Base-by-base conservation (phyloP, 2,329 filamentous ascomycete genomes). In the Verticillium nonalfalfae region DNA sequence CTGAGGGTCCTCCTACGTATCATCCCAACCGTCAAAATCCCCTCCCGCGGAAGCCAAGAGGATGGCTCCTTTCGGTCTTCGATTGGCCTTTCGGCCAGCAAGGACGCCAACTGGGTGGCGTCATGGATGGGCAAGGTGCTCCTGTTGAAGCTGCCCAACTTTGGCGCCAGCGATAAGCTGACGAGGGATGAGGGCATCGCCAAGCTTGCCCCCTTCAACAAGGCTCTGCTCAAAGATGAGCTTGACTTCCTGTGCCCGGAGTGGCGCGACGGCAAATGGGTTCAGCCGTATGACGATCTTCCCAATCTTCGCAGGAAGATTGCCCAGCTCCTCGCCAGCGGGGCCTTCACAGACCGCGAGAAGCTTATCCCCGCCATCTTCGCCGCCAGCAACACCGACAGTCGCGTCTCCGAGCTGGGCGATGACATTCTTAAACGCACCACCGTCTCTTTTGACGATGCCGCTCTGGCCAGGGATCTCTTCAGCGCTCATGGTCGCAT, bases 351-450 rank as follows among this genome's bases (percentile, higher is more conserved):
- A 0, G 92, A 97, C 64, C 76, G 86, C 1, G 91, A 98, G 70
- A 87, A 93, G 36, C 92, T 97, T 68, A 74, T 97, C 13, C 90
- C 94, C 0, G 90, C 92, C 0, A 76, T 98, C 1, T 93, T 90
- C 71, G 93, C 93, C 5, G 89, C 92, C 33, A 88, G 92, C 0
- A 93, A 93, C 74, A 79, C 87, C 1, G 95, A 97, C 66, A 91
- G 88, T 39, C 85, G 89, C 9, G 87, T 97, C 40, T 87, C 90
- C 11, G 86, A 90, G n/a, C 78, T 91, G n/a, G 94, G 91, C 0
- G 92, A 97, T 61, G 93, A 97, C 68, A 85, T 96, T 57, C 75
- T 98, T 66, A 99, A 97, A 75, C 83, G 93, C 66, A 90, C 85
- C 35, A 83, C 85, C 1, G 84, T 90, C 9, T 86, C 90, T 9